Conservation (phyloP, 257 asterid species). For the Nicotiana paniculata region DNA sequence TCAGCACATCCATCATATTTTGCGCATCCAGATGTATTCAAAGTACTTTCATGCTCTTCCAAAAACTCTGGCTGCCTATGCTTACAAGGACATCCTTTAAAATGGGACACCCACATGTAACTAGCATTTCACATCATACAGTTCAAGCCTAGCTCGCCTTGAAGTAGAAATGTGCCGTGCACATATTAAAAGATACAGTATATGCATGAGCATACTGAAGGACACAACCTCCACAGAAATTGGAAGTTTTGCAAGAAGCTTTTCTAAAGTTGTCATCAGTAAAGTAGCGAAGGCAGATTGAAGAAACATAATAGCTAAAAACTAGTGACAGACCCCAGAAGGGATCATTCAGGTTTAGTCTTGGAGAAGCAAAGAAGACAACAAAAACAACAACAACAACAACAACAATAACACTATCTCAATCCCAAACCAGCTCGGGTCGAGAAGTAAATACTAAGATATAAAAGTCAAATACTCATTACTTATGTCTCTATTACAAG, state of each 20-base stretch:
- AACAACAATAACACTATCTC: background rate
- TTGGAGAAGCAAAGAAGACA: background rate
- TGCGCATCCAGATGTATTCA: background rate
- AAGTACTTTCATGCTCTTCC: background rate
- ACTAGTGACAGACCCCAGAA: background rate
- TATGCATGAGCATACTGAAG: background rate
- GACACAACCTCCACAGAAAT: background rate
- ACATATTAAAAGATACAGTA: conserved; percentile 1
- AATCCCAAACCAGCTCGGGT: background rate
- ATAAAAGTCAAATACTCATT: background rate
- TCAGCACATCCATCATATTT: background rate
- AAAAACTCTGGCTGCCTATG: background rate
- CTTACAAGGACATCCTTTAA: conserved; percentile 1
- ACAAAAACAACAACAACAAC: background rate
- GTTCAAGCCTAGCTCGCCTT: background rate
- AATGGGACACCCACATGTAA: background rate
- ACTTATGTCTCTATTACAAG: background rate
- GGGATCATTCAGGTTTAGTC: background rate
- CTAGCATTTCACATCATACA: background rate
- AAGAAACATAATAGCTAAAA: background rate
- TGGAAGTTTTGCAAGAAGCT: too few relatives aligned
- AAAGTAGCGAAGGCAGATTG: background rate
- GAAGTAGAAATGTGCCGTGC: background rate
- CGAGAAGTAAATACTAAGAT: background rate
- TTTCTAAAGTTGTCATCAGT: background rate